Conservation (phyloP, 1,139 yeast species). For the Zygoascus sp. region DNA sequence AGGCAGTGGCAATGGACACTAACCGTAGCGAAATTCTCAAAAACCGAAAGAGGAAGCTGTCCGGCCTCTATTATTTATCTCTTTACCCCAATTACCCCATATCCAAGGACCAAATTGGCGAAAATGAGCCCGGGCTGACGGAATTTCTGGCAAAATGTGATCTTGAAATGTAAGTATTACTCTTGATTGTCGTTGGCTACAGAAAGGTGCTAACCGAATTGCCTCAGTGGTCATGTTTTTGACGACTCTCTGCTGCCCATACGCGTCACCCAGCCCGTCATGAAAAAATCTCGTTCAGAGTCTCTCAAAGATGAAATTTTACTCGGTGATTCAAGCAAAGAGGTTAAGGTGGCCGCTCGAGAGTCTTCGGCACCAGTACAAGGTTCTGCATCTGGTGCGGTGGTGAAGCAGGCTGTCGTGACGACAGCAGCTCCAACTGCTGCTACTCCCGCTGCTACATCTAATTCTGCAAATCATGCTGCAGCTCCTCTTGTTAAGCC, state of each 20-base stretch:
- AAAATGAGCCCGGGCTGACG: conserved; percentile 39
- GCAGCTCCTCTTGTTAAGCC: too few species aligned
- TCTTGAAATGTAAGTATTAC: conserved; percentile 28
- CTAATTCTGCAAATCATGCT: too few species aligned
- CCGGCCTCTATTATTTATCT: conserved; percentile 53
- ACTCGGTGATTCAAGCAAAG: neutral
- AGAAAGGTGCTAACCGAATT: neutral
- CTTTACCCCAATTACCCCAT: conserved; percentile 42
- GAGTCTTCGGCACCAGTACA: conserved; percentile 5
- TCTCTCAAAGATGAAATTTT: conserved; percentile 1
- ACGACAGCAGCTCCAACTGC: neutral
- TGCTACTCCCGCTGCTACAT: neutral
- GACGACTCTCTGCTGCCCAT: conserved; percentile 1
- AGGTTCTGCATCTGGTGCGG: too few species aligned
- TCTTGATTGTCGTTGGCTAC: neutral
- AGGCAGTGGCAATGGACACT: neutral
- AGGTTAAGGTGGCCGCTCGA: neutral
- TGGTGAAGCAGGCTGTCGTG: too few species aligned
- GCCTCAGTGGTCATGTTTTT: neutral
- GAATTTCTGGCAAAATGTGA: conserved; percentile 45
- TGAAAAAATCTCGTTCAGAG: conserved; percentile 4
- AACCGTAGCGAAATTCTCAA: conserved; percentile 35
- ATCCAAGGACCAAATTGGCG: conserved; percentile 35
- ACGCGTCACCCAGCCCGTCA: neutral
- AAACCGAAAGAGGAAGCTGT: conserved; percentile 48